phyloP scores from a whole-genome alignment of 169 alveolate species.

The Besnoitia besnoiti region DNA sequence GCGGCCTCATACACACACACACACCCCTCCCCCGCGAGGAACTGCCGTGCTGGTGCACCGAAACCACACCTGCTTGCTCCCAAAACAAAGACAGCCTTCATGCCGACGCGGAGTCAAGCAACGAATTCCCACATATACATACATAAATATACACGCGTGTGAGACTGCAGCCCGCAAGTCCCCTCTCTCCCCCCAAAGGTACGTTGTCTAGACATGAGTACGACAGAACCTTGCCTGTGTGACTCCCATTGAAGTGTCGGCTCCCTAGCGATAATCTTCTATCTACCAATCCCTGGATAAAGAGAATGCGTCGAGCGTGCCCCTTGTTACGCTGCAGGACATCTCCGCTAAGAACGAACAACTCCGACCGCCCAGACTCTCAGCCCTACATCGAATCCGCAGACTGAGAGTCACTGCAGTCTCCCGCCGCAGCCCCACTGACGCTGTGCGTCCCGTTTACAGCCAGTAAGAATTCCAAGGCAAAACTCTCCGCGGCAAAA shows the following conservation, averaged over 20 bases:
- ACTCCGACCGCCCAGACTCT: too few relatives aligned
- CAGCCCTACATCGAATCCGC: too few relatives aligned
- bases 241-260: not conserved
- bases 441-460: too few relatives aligned
- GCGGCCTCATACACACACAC: too few relatives aligned
- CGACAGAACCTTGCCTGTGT: slow-evolving; percentile 9
- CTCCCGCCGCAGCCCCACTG: too few relatives aligned
- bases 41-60: too few relatives aligned
- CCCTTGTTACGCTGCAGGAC: not conserved
- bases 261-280: not conserved
- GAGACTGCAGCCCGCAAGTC: not conserved
- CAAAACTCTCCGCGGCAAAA: not conserved
- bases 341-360: too few relatives aligned
- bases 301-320: not conserved
- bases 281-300: not conserved
- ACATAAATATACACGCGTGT: not conserved
- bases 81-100: not conserved
- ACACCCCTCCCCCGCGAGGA: too few relatives aligned
- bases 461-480: too few relatives aligned
- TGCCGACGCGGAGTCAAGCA: not conserved
- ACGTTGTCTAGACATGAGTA: not conserved
- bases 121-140: not conserved
- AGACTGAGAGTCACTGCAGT: too few relatives aligned
- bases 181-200: not conserved
- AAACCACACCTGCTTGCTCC: not conserved